Percentiles rank a stretch among this genome's conserved stretches.
Conservation (phyloP, 2,329 filamentous ascomycete species). For the Tolypocladium pustulatum region DNA sequence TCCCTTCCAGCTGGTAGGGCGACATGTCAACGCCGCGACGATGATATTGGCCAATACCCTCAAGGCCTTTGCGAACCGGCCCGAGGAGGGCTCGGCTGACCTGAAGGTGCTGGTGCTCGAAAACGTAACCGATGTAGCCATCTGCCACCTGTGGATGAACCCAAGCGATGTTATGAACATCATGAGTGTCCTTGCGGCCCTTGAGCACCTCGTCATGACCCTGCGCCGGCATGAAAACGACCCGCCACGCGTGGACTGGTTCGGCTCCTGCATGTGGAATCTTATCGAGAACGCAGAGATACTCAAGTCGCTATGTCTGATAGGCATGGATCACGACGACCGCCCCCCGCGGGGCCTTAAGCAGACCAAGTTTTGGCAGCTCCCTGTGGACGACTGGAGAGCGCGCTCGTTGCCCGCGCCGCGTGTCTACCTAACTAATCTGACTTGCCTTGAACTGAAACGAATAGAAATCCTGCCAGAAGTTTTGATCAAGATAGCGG, state of each 20-base stretch:
- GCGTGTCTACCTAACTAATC: conserved; percentile 21
- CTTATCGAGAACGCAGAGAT: conserved; percentile 32
- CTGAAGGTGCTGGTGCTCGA: conserved; percentile 38
- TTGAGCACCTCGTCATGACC: conserved; percentile 36
- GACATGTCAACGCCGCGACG: conserved; percentile 34
- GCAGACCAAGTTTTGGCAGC: conserved; percentile 25
- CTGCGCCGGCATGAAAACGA: conserved; percentile 33
- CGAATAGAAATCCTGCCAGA: conserved; percentile 27
- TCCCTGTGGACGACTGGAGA: conserved; percentile 27
- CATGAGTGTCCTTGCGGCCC: conserved; percentile 25
- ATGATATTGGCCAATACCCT: conserved; percentile 42
- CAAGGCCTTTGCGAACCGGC: conserved; percentile 33
- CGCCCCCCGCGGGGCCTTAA: conserved; percentile 24
- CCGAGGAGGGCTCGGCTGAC: conserved; percentile 29
- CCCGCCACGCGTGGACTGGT: conserved; percentile 21
- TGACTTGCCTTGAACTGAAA: conserved; percentile 34
- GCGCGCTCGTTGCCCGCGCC: conserved; percentile 26
- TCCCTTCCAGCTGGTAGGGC: conserved; percentile 38
- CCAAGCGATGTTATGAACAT: conserved; percentile 40
- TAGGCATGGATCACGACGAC: conserved; percentile 32
- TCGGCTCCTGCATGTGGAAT: conserved; percentile 37
- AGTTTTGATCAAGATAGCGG: conserved; percentile 21
- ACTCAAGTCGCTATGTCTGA: conserved; percentile 36
- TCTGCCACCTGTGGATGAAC: conserved; percentile 39
- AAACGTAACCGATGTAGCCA: conserved; percentile 35